Evolutionary conservation across 2,329 filamentous ascomycete species (phyloP).

Genomic region (Microdochium bolleyi): DNA sequence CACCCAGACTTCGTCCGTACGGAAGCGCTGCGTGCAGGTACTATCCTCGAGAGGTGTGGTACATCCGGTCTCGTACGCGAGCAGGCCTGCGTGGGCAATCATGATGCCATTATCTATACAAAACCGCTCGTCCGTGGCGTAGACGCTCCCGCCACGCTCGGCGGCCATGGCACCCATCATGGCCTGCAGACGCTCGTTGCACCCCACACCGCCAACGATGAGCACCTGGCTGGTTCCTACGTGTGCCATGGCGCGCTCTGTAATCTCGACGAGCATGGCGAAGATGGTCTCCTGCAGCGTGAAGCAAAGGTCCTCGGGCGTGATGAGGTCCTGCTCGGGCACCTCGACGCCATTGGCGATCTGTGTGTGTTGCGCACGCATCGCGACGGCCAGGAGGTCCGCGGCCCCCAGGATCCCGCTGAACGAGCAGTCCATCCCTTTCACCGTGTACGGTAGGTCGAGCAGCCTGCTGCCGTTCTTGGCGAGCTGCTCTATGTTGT

Average conservation of each 20-base stretch:
- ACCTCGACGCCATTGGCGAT: conserved; percentile 10
- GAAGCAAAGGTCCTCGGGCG: conserved; percentile 83
- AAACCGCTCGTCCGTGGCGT: conserved; percentile 92
- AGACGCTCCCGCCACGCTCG: conserved; percentile 83
- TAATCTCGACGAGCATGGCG: conserved; percentile 97
- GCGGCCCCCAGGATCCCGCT: conserved; percentile 81
- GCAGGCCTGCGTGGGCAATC: conserved; percentile 92
- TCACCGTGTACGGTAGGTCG: conserved; percentile 90
- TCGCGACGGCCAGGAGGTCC: conserved; percentile 68
- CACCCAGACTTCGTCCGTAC: conserved; percentile 74
- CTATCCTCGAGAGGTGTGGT: conserved; percentile 70
- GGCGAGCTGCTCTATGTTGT: conserved; percentile 95
- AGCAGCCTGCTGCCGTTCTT: conserved; percentile 64
- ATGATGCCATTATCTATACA: conserved; percentile 99
- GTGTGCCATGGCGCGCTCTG: conserved; percentile 96
- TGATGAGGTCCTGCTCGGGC: conserved; percentile 47
- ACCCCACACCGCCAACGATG: conserved; percentile 92
- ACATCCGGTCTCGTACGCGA: conserved; percentile 79
- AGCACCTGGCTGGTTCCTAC: conserved; percentile 86
- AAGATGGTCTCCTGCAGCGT: conserved; percentile 91
- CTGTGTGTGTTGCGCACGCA: conserved; percentile 32
- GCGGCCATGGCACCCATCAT: conserved; percentile 98
- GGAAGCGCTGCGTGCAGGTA: conserved; percentile 76
- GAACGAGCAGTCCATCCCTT: conserved; percentile 98
- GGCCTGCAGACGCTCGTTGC: conserved; percentile 86